phyloP scores from a whole-genome alignment of 2,329 filamentous ascomycete genomes.

The Raffaelea deltoideospora region DNA sequence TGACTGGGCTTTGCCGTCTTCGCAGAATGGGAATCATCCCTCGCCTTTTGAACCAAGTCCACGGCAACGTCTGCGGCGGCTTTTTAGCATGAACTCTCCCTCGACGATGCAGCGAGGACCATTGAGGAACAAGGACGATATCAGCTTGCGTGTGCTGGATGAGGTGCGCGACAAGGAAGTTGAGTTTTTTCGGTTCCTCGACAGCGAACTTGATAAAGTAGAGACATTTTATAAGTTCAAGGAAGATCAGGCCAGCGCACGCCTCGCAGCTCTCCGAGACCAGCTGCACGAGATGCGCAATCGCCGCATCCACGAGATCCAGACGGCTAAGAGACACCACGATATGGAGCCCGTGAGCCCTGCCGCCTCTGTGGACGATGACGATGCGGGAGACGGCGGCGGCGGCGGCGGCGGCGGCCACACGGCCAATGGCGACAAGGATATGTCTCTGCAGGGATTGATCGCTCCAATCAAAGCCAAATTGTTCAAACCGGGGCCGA shows the following conservation, averaged over 20 bases:
- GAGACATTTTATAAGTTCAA: conserved; percentile 80
- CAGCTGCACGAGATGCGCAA: conserved; percentile 92
- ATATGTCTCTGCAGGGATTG: conserved; percentile 18
- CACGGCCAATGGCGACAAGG: conserved; percentile 8
- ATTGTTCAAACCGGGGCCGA: conserved; percentile 41
- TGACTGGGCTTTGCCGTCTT: too few relatives aligned
- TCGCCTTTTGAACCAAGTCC: conserved; percentile 10
- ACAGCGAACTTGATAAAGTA: conserved; percentile 77
- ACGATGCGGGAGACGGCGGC: conserved; percentile 3
- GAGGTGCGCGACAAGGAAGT: conserved; percentile 53
- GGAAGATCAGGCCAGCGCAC: conserved; percentile 66
- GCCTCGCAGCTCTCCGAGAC: conserved; percentile 55
- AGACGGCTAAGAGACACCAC: conserved; percentile 21
- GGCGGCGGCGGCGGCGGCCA: conserved; percentile 11
- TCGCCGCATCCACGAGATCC: conserved; percentile 58
- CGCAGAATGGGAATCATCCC: too few relatives aligned
- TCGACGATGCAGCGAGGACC: conserved; percentile 1
- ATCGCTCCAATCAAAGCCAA: conserved; percentile 38
- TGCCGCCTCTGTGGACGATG: too few relatives aligned
- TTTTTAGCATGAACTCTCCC: conserved; percentile 23
- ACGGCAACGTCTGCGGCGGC: conserved; percentile 19
- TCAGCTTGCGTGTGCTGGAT: conserved; percentile 27
- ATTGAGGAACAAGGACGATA: conserved; percentile 6
- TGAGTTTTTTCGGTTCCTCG: conserved; percentile 81
- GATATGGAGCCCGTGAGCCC: too few relatives aligned